Base-by-base conservation (phyloP, 75 land plant genomes). In the Ceratopteris richardii region DNA sequence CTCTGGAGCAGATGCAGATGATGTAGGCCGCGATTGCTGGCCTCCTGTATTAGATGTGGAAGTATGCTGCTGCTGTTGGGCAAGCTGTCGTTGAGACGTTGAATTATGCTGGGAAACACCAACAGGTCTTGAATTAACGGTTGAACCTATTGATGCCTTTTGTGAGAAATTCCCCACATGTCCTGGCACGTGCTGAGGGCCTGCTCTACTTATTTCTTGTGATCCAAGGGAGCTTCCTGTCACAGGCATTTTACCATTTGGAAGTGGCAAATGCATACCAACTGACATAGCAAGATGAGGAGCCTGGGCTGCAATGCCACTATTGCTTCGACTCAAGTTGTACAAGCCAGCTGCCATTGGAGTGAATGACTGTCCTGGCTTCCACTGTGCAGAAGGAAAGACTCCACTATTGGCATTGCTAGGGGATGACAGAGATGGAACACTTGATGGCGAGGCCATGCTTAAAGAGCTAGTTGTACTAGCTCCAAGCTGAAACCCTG, bases 321-420 rank as follows among this genome's bases (percentile, higher is more conserved):
- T 60, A 17, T 29, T 60, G 17, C 36, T 60, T 18, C 70, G 51
- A 16, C 64, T 68, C 19, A 68, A 46, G 43, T 68, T 68, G 22
- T 60, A 68, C 0, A 54, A 24, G 0, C 66, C 66, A 41, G 44
- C 56, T 18, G 65, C 56, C 29, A 64, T 29, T 25, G 66, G 66
- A 1, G 58, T 19, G 24, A 27, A 39, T 12, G 24, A 27, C 28
- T 37, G 53, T n/a, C 62, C 62, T 37, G 70, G 39, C 26, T 66
- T 66, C 69, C 69, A 66, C 51, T 57, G 61, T 3, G 37, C 17
- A 11, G 69, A 66, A 23, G 42, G 29, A 14, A 31, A 22, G 28
- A 16, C 53, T 1, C 33, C 42, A 29, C 25, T 39, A 51, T 25
- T 54, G 0, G 46, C 16, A 43, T 39, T 16, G 31, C 51, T 53